phyloP scores from a whole-genome alignment of 2,329 filamentous ascomycete genomes.

The Rhinocladiella mackenziei region DNA sequence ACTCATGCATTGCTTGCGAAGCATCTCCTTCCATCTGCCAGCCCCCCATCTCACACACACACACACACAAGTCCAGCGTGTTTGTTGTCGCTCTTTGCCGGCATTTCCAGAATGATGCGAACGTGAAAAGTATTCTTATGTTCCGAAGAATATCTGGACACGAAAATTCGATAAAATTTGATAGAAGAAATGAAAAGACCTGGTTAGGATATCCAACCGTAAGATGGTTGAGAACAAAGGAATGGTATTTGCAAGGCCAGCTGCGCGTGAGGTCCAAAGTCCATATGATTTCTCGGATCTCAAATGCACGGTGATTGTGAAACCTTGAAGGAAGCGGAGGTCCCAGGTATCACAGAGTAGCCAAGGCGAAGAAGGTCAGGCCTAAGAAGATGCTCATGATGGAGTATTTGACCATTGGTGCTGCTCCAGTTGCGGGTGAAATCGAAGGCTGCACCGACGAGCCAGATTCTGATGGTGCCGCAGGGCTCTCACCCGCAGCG shows the following conservation, averaged over 20 bases:
- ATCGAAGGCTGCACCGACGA: conserved; percentile 13
- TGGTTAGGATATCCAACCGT: conserved; percentile 10
- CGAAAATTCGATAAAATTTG: conserved; percentile 2
- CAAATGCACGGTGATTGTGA: conserved; percentile 1
- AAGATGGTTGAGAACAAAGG: not conserved
- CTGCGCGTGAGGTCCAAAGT: conserved; percentile 13
- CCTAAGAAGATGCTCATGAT: conserved; percentile 9
- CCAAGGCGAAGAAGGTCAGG: conserved; percentile 10
- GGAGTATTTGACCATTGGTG: conserved; percentile 5
- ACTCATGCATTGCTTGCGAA: too few species aligned
- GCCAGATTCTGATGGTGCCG: conserved; percentile 11
- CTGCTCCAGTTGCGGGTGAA: conserved; percentile 12
- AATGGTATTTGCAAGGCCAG: conserved; percentile 18
- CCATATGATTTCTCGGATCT: conserved; percentile 4
- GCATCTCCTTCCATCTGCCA: conserved; percentile 3
- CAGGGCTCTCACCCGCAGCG: conserved; percentile 8
- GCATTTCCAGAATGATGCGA: conserved; percentile 22
- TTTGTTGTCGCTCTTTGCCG: conserved; percentile 9
- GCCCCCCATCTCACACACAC: not conserved
- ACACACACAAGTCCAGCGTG: not conserved
- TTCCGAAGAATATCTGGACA: not conserved
- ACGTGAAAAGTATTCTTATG: conserved; percentile 6
- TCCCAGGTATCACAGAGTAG: conserved; percentile 6
- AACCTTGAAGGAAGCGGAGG: not conserved
- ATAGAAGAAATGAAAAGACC: conserved; percentile 5